Evolutionary conservation across 202 grass and related monocot species (phyloP).

Genomic region (Elaeis oleifera): DNA sequence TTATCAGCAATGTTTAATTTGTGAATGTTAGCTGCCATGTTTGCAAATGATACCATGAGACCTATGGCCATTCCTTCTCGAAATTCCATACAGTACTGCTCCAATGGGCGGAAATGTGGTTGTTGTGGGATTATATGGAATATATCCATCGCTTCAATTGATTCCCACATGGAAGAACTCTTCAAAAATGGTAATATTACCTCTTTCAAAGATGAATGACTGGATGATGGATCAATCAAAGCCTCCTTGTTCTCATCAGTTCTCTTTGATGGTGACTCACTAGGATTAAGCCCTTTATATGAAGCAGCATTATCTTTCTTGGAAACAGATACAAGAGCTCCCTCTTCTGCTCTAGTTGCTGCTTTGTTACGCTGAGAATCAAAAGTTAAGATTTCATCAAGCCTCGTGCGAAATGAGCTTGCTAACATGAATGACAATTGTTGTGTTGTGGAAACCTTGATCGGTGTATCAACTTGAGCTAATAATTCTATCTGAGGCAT

Average conservation of each 20-base stretch:
- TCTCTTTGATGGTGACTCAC: not conserved
- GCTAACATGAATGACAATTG: no score
- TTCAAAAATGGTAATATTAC: constrained; percentile 37
- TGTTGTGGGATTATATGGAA: constrained; percentile 39
- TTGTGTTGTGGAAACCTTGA: no score
- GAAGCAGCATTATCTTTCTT: not conserved
- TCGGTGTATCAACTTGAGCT: no score
- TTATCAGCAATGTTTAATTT: constrained; percentile 27
- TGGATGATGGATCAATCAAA: constrained; percentile 11
- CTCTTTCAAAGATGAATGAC: constrained; percentile 9
- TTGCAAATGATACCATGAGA: constrained; percentile 54
- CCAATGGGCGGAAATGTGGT: constrained; percentile 42
- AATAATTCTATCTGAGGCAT: no score
- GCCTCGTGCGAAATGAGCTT: no score
- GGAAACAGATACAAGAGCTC: not conserved
- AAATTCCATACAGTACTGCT: constrained; percentile 32
- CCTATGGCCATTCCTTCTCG: constrained; percentile 60
- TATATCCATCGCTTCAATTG: constrained; percentile 42
- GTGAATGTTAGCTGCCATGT: constrained; percentile 36
- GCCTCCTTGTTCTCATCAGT: constrained; percentile 14
- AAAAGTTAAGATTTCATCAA: no score
- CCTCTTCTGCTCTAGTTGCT: not conserved
- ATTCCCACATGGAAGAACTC: constrained; percentile 45
- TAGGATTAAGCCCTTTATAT: not conserved
- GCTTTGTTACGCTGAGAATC: no score